Conservation (phyloP, 148 eudicot species). For the Persicaria maculosa region DNA sequence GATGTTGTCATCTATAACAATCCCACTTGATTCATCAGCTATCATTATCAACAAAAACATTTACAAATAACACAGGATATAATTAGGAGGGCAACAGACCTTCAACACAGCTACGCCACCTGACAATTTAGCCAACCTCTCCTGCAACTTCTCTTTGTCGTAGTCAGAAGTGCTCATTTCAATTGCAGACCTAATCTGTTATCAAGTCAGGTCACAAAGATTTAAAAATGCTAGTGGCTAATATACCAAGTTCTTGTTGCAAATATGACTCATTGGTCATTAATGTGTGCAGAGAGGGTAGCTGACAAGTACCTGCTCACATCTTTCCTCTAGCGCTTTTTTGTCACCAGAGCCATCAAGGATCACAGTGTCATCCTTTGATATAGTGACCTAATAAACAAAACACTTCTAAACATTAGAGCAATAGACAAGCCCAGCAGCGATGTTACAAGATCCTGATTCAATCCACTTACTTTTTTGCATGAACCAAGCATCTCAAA, state of each 20-base stretch:
- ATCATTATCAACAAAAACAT: background rate
- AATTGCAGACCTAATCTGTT: slow-evolving; percentile 61
- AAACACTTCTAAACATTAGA: background rate
- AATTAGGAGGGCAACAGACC: slow-evolving; percentile 28
- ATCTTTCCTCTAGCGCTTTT: slow-evolving; percentile 80
- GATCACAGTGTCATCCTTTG: slow-evolving; percentile 86
- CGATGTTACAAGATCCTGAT: background rate
- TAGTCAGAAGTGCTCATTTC: slow-evolving; percentile 75
- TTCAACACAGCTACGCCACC: slow-evolving; percentile 95
- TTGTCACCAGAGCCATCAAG: slow-evolving; percentile 97
- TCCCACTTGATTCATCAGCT: background rate
- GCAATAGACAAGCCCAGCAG: background rate
- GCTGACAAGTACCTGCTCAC: slow-evolving; percentile 62
- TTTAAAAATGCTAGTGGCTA: background rate
- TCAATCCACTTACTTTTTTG: slow-evolving; percentile 50
- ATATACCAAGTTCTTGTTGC: background rate
- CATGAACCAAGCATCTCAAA: slow-evolving; percentile 77
- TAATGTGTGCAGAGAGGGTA: background rate
- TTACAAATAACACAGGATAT: background rate
- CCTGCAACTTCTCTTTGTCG: slow-evolving; percentile 84
- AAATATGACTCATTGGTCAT: background rate
- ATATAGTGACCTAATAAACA: slow-evolving; percentile 54
- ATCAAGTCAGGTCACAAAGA: background rate
- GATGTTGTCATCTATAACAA: too few relatives aligned
- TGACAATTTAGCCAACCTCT: slow-evolving; percentile 86